Conservation (phyloP, 1,284 basidiomycete genomes). For the Cryptococcus maquisensis region DNA sequence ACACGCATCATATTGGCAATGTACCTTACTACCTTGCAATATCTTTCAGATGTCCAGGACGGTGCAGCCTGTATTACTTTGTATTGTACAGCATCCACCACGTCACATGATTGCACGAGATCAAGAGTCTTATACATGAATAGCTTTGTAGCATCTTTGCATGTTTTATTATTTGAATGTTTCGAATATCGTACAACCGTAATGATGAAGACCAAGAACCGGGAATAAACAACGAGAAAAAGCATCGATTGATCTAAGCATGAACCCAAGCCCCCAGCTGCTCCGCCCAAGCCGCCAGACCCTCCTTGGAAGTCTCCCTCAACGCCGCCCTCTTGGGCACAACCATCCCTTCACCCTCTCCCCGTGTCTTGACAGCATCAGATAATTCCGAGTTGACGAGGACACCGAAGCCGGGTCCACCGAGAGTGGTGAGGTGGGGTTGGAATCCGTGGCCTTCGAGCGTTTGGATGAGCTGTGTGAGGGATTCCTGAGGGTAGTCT, state of each 20-base stretch:
- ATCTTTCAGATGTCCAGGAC: too few relatives aligned
- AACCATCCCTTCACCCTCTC: conserved; percentile 23
- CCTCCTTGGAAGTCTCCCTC: conserved; percentile 21
- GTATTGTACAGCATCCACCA: too few relatives aligned
- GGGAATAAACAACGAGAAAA: not conserved
- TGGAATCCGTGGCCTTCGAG: conserved; percentile 67
- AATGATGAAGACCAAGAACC: not conserved
- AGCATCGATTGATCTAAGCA: conserved; percentile 3
- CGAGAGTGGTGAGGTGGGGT: conserved; percentile 86
- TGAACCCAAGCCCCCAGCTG: conserved; percentile 26
- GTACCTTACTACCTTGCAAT: too few relatives aligned
- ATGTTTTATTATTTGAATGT: too few relatives aligned
- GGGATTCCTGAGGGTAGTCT: conserved; percentile 62
- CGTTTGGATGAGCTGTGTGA: conserved; percentile 58
- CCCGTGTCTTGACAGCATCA: conserved; percentile 11
- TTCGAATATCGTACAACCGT: too few relatives aligned
- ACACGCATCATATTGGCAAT: too few relatives aligned
- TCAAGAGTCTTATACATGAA: too few relatives aligned
- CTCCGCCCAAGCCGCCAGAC: conserved; percentile 26
- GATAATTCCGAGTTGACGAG: conserved; percentile 19
- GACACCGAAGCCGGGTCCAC: conserved; percentile 86
- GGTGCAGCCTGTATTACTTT: too few relatives aligned
- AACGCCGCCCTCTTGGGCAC: conserved; percentile 29
- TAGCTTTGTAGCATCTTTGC: too few relatives aligned
- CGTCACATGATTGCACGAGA: too few relatives aligned